These are phyloP conservation scores for Xylaria sp. DNA, from an alignment of 2,329 filamentous ascomycete genomes.

Conservation along the genomic window DNA sequence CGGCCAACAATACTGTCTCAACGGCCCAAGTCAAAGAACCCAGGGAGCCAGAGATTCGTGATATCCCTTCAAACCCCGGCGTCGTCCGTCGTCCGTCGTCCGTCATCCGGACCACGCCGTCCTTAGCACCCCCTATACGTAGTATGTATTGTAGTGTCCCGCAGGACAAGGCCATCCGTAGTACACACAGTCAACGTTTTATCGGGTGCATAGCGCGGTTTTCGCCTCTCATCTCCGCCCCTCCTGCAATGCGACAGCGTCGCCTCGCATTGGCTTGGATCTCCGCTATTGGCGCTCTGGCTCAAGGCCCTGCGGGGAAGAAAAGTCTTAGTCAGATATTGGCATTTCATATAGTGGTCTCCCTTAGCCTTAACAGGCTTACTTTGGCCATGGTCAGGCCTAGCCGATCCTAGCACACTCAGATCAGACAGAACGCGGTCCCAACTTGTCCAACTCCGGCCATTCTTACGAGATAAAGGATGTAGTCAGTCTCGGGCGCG, in stretches of 20 bases:
- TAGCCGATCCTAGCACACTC: not conserved
- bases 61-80: not conserved
- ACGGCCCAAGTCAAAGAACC: too few relatives aligned
- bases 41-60: not conserved
- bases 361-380: not conserved
- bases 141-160: not conserved
- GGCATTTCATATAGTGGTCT: not conserved
- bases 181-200: not conserved
- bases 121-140: not conserved
- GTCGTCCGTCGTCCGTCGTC: not conserved
- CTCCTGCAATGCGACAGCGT: conserved; percentile 10
- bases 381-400: conserved; percentile 1
- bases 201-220: conserved; percentile 19
- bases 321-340: not conserved
- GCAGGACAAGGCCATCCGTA: not conserved
- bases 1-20: too few relatives aligned
- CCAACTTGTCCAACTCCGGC: not conserved
- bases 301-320: not conserved
- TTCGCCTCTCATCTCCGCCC: conserved; percentile 8
- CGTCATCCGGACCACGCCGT: conserved; percentile 7
- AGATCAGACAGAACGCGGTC: not conserved
- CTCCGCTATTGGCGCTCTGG: conserved; percentile 13
- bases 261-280: conserved; percentile 12
- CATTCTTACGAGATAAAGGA: not conserved
- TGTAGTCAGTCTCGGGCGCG: not conserved